A percentile compares a stretch with the other conserved stretches of the same genome.
Evolutionary conservation across 2,329 filamentous ascomycete genomes (phyloP).

Genomic region (Clarireedia homoeocarpa): DNA sequence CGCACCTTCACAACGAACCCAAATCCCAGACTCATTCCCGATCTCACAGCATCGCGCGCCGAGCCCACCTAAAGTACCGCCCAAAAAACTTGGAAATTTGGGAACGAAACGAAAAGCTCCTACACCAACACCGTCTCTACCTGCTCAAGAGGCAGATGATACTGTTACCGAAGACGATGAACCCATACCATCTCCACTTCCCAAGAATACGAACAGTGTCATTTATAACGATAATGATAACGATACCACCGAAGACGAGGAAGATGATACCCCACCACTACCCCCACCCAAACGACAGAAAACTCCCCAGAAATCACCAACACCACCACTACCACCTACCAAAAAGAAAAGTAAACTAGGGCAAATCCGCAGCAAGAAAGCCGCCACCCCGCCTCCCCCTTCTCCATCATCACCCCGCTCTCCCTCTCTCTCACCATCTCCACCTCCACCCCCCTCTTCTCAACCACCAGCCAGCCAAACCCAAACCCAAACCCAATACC

Average conservation of each 20-base stretch:
- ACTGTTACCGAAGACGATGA: slow-evolving; percentile 7
- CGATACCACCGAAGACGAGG: slow-evolving; percentile 11
- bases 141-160: neutral
- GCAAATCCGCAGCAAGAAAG: slow-evolving; percentile 18
- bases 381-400: slow-evolving; percentile 3
- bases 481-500: slow-evolving; percentile 2
- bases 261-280: slow-evolving; percentile 1
- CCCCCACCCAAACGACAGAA: neutral
- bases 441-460: slow-evolving; percentile 2
- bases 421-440: too few relatives aligned
- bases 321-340: neutral
- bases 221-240: slow-evolving; percentile 3
- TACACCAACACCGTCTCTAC: neutral
- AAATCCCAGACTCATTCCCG: slow-evolving; percentile 23
- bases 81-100: slow-evolving; percentile 12
- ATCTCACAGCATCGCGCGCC: slow-evolving; percentile 10
- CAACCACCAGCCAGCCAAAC: slow-evolving; percentile 5
- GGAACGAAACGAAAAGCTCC: slow-evolving; percentile 3
- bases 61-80: neutral
- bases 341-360: slow-evolving; percentile 16
- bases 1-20: slow-evolving; percentile 16
- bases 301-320: slow-evolving; percentile 2
- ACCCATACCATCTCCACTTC: neutral
- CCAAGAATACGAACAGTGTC: neutral
- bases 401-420: slow-evolving; percentile 1